Percentiles rank a stretch among this genome's conserved stretches.
phyloP scores from a whole-genome alignment of 2,329 filamentous ascomycete species.

The Trichoderma asperellum region DNA sequence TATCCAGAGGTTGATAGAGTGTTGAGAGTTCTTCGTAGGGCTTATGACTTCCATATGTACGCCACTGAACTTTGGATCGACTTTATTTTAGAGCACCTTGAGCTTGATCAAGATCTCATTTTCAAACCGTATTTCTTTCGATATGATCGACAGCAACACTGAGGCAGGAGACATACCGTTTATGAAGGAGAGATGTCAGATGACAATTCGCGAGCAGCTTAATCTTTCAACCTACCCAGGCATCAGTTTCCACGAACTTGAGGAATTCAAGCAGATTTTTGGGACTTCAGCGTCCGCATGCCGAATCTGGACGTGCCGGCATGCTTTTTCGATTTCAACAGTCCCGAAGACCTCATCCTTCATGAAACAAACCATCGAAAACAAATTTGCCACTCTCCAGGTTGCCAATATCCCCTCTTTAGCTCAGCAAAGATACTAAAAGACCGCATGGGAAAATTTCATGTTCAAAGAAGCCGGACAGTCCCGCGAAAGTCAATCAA shows the following conservation, averaged over 20 bases:
- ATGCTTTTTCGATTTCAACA: slow-evolving; percentile 32
- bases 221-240: neutral
- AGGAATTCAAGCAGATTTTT: slow-evolving; percentile 26
- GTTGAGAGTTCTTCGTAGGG: slow-evolving; percentile 1
- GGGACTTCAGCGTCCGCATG: slow-evolving; percentile 29
- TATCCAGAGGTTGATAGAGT: neutral
- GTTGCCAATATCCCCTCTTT: slow-evolving; percentile 8
- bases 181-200: slow-evolving; percentile 18
- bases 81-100: slow-evolving; percentile 3
- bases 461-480: neutral
- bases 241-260: slow-evolving; percentile 6
- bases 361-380: slow-evolving; percentile 1
- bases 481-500: neutral
- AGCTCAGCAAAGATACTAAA: neutral
- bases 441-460: neutral
- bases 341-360: neutral
- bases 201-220: slow-evolving; percentile 4
- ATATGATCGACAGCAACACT: neutral
- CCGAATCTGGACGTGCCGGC: slow-evolving; percentile 31
- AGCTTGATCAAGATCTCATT: neutral
- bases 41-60: slow-evolving; percentile 28
- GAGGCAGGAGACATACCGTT: neutral
- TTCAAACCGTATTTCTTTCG: neutral
- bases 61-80: slow-evolving; percentile 28
- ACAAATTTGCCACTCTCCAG: neutral